A percentile compares a stretch with the other conserved stretches of the same genome.
Conservation (phyloP, 805 yeast species). For the Candida sakaeoensis region DNA sequence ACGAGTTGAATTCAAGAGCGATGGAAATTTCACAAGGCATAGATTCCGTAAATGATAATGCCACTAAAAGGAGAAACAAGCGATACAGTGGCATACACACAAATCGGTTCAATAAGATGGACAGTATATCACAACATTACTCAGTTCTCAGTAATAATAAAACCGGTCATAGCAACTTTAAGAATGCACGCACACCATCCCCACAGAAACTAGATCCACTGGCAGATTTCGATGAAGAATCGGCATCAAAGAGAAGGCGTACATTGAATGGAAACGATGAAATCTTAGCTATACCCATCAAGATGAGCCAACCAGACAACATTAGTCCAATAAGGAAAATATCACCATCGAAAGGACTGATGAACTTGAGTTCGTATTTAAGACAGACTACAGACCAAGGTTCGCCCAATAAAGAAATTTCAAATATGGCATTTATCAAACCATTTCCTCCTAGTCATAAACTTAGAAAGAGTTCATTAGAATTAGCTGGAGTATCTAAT, state of each 20-base stretch:
- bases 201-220: background rate
- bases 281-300: slow-evolving; percentile 10
- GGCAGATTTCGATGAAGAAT: slow-evolving; percentile 1
- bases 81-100: slow-evolving; percentile 32
- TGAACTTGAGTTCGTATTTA: slow-evolving; percentile 32
- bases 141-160: slow-evolving; percentile 28
- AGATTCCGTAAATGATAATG: background rate
- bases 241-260: slow-evolving; percentile 30
- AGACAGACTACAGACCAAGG: slow-evolving; percentile 13
- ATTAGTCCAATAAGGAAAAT: slow-evolving; percentile 26
- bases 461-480: slow-evolving; percentile 26
- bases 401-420: slow-evolving; percentile 13
- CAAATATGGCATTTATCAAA: slow-evolving; percentile 16
- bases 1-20: slow-evolving; percentile 42
- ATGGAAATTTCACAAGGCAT: slow-evolving; percentile 26
- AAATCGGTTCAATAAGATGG: slow-evolving; percentile 41
- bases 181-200: slow-evolving; percentile 7
- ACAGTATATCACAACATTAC: slow-evolving; percentile 46
- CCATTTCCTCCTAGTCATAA: slow-evolving; percentile 24
- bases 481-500: slow-evolving; percentile 31
- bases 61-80: slow-evolving; percentile 16
- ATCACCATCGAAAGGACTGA: slow-evolving; percentile 39
- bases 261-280: slow-evolving; percentile 43
- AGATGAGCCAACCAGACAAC: background rate
- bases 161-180: no score